phyloP scores from a whole-genome alignment of 2,329 filamentous ascomycete genomes.

The Didymellaceae sp. region DNA sequence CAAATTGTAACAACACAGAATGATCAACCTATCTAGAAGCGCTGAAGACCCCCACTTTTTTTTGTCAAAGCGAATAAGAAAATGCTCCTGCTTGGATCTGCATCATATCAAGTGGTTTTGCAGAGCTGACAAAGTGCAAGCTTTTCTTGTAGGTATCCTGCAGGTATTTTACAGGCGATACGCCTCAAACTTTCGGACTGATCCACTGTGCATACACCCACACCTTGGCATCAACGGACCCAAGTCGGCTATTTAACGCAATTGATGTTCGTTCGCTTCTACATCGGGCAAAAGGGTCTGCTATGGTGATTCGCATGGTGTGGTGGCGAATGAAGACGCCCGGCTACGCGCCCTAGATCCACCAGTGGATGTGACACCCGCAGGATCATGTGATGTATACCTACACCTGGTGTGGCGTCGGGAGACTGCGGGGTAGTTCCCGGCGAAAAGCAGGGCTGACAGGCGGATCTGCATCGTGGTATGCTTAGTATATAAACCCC shows the following conservation, averaged over 20 bases:
- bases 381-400: neutral
- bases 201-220: neutral
- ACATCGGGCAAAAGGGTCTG: constrained; percentile 8
- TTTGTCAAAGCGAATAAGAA: no score
- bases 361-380: neutral
- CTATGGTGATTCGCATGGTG: neutral
- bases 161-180: no score
- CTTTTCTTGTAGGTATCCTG: no score
- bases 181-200: no score
- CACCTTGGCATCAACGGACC: neutral
- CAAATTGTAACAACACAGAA: no score
- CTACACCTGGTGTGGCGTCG: neutral
- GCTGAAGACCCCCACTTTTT: no score
- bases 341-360: neutral
- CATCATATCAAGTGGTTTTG: no score
- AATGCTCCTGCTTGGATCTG: no score
- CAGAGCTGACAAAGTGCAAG: no score
- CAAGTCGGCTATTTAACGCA: constrained; percentile 5
- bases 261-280: neutral
- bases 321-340: neutral
- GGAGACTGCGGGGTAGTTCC: constrained; percentile 14
- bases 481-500: constrained; percentile 10
- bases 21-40: no score
- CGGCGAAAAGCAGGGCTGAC: neutral
- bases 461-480: neutral